Base-by-base conservation (phyloP, 2,329 filamentous ascomycete genomes). In the Stenocarpella maydis region DNA sequence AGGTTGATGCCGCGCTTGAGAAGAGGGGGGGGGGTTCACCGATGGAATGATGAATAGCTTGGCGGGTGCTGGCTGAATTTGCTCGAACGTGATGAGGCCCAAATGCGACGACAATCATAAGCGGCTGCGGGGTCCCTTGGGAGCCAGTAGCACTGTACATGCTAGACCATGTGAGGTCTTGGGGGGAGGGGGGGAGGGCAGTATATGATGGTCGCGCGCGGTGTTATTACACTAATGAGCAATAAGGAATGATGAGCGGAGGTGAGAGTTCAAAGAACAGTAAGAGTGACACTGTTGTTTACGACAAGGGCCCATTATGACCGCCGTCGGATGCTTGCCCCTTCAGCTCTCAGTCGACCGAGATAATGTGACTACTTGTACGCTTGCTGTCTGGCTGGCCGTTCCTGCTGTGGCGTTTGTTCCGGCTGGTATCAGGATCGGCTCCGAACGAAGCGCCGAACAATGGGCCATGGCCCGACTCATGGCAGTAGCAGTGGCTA, bases 41-140 rank as follows among this genome's bases (percentile, higher is more conserved):
- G 58, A 63, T 63, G 43, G n/a, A 37, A 24, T 37, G 58, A 63
- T 58, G 54, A 58, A 28, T 63, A 28, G 28, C 58, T 63, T 63
- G 58, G 58, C 58, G 37, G 28, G 43, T 49, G 43, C 43, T 63
- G 58, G 43, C 43, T 63, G 58, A 63, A 63, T 63, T 63, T 63
- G 58, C 58, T 63, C n/a, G 43, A 49, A 28, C n/a, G 58, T 63
- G 58, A 63, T 63, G 49, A 63, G 43, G 43, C 43, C 58, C 58
- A 63, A 63, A 63, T 63, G 58, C 49, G 43, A 49, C 58, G 58
- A 49, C 58, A 43, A 63, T 63, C 58, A 61, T 63, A 43, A 49
- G 58, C 58, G 37, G 58, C 24, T 63, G 58, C 49, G 58, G 58
- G 37, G 58, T 63, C 58, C 21, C 19, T 14, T 63, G 58, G 28